phyloP scores from a whole-genome alignment of 2,329 filamentous ascomycete species.

The Cephalotrichum gorgonifer region DNA sequence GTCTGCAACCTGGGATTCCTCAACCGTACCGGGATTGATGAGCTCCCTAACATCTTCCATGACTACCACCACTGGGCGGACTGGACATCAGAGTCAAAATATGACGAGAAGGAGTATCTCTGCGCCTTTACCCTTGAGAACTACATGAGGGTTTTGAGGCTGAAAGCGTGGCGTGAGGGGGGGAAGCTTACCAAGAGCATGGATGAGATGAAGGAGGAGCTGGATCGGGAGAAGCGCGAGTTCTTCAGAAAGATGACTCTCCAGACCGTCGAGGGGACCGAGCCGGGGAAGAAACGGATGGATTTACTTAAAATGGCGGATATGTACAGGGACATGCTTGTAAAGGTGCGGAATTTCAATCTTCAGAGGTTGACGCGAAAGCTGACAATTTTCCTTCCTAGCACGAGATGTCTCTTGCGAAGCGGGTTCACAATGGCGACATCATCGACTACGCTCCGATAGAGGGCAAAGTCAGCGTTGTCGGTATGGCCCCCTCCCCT shows the following conservation, averaged over 20 bases:
- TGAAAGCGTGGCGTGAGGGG: background rate
- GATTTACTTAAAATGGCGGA: slow-evolving; percentile 28
- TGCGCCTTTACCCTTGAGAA: slow-evolving; percentile 1
- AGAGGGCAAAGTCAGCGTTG: slow-evolving; percentile 17
- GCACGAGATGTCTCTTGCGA: slow-evolving; percentile 15
- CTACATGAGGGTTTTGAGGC: background rate
- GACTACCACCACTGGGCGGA: slow-evolving; percentile 11
- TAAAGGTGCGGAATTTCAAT: background rate
- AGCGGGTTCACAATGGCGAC: background rate
- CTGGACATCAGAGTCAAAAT: background rate
- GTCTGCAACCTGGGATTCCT: slow-evolving; percentile 17
- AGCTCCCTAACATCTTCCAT: slow-evolving; percentile 14
- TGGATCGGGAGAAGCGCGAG: background rate
- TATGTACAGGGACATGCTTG: background rate
- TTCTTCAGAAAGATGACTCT: slow-evolving; percentile 1
- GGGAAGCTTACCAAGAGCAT: background rate
- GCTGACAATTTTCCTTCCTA: background rate
- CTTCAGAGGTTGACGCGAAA: background rate
- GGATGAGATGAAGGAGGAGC: background rate
- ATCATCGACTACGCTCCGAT: background rate
- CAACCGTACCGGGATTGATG: slow-evolving; percentile 14
- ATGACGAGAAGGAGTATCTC: background rate
- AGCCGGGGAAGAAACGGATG: background rate
- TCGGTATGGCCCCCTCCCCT: slow-evolving; percentile 18
- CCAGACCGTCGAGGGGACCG: background rate